A percentile compares a stretch with the other conserved stretches of the same genome.
Conservation (phyloP, 2,329 filamentous ascomycete genomes). For the Elsinoe batatas region DNA sequence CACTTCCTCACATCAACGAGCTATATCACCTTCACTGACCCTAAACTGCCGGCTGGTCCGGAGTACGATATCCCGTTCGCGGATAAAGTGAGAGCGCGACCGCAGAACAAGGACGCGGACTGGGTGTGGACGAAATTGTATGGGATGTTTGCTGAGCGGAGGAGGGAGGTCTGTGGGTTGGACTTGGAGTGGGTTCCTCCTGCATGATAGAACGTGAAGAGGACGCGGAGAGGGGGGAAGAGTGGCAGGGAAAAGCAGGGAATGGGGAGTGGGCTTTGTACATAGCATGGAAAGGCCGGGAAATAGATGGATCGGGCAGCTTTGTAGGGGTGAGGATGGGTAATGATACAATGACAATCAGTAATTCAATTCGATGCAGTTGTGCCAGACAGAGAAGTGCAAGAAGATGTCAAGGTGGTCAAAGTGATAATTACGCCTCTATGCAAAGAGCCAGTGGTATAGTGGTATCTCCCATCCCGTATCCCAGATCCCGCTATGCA, state of each 20-base stretch:
- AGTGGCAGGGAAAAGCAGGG: neutral
- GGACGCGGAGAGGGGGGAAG: neutral
- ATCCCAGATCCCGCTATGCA: neutral
- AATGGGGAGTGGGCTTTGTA: too few species aligned
- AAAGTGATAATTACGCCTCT: neutral
- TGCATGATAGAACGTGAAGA: neutral
- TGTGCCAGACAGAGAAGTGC: neutral
- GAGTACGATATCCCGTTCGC: constrained; percentile 40
- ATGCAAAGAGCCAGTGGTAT: neutral
- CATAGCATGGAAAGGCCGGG: too few species aligned
- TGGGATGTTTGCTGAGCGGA: constrained; percentile 38
- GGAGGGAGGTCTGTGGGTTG: constrained; percentile 44
- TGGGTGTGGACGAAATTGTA: constrained; percentile 42
- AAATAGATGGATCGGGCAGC: too few species aligned
- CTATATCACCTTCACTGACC: constrained; percentile 39
- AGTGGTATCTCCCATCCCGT: constrained; percentile 4
- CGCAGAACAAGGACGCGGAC: constrained; percentile 37
- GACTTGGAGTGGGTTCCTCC: constrained; percentile 36
- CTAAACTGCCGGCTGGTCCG: constrained; percentile 38
- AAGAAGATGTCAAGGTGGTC: neutral
- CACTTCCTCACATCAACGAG: constrained; percentile 34
- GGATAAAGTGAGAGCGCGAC: constrained; percentile 32
- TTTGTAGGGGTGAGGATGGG: too few species aligned
- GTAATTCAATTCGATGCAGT: too few species aligned
- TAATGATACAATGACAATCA: too few species aligned